These are phyloP conservation scores for Volvox reticuliferus DNA, from an alignment of 139 green algal genomes.

Conservation along the genomic window DNA sequence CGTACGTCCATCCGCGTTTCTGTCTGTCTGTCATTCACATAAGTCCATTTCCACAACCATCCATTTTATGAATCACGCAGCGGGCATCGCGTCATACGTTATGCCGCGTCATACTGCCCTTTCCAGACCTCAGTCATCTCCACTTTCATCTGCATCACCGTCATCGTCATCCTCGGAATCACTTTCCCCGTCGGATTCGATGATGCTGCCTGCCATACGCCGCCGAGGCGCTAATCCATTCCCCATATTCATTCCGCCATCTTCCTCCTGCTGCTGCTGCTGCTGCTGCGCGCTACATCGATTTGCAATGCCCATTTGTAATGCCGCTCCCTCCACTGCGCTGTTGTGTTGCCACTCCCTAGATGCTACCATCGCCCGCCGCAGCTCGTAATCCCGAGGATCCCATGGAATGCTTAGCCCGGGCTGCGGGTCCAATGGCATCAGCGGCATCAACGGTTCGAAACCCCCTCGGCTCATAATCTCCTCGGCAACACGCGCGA, in stretches of 20 bases:
- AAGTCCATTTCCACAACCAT: too few relatives aligned
- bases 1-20: too few relatives aligned
- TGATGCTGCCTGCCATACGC: not conserved
- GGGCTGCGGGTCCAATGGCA: slow-evolving; percentile 42
- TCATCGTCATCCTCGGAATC: not conserved
- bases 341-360: not conserved
- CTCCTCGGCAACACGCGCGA: slow-evolving; percentile 50
- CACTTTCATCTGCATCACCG: not conserved
- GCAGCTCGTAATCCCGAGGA: slow-evolving; percentile 23
- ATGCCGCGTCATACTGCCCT: not conserved
- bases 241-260: too few relatives aligned
- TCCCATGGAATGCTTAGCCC: slow-evolving; percentile 26
- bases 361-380: slow-evolving; percentile 8
- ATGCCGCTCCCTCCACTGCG: not conserved
- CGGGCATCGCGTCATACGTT: too few relatives aligned
- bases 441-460: slow-evolving; percentile 64
- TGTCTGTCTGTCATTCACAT: too few relatives aligned
- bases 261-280: not conserved
- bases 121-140: not conserved
- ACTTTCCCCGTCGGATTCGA: not conserved
- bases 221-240: too few relatives aligned
- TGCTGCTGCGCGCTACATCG: not conserved
- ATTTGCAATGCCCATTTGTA: not conserved
- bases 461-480: slow-evolving; percentile 57
- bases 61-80: too few relatives aligned